A percentile compares a stretch with the other conserved stretches of the same genome.
These are phyloP conservation scores for Brettanomyces custersianus DNA, from an alignment of 805 yeast genomes.

Conservation along the genomic window DNA sequence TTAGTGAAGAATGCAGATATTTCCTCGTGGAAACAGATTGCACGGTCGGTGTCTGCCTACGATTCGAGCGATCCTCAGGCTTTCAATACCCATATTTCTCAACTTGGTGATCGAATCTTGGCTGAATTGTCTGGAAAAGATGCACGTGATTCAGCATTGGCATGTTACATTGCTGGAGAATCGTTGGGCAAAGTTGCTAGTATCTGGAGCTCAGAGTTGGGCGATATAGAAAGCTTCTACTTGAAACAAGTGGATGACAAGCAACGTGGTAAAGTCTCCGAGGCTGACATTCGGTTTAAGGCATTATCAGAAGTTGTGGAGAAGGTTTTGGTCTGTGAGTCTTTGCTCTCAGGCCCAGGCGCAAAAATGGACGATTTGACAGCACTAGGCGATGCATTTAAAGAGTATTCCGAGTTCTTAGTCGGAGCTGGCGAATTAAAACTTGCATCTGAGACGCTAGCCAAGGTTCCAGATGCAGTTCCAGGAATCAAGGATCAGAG, in stretches of 20 bases:
- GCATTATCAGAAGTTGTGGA: slow-evolving; percentile 77
- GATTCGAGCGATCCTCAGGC: slow-evolving; percentile 23
- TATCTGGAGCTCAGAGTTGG: slow-evolving; percentile 76
- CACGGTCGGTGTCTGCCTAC: slow-evolving; percentile 58
- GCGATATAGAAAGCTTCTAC: slow-evolving; percentile 30
- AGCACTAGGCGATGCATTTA: slow-evolving; percentile 48
- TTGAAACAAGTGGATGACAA: slow-evolving; percentile 38
- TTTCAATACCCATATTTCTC: slow-evolving; percentile 47
- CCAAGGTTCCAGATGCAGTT: slow-evolving; percentile 62
- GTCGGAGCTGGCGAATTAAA: slow-evolving; percentile 80
- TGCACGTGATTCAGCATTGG: slow-evolving; percentile 61
- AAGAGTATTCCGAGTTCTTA: slow-evolving; percentile 75
- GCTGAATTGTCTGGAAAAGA: slow-evolving; percentile 5
- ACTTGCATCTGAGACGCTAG: slow-evolving; percentile 63
- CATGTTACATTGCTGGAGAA: slow-evolving; percentile 72
- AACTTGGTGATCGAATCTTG: slow-evolving; percentile 72
- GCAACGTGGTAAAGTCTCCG: slow-evolving; percentile 32
- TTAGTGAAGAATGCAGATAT: slow-evolving; percentile 72
- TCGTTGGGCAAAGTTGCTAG: slow-evolving; percentile 69
- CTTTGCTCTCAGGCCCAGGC: slow-evolving; percentile 31
- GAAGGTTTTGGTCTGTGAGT: slow-evolving; percentile 68
- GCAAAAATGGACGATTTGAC: slow-evolving; percentile 21
- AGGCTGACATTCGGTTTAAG: slow-evolving; percentile 76
- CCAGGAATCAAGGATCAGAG: slow-evolving; percentile 65
- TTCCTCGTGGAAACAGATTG: slow-evolving; percentile 73